These are phyloP conservation scores for Priceomyces haplophilus DNA, from an alignment of 805 yeast genomes.

Conservation along the genomic window DNA sequence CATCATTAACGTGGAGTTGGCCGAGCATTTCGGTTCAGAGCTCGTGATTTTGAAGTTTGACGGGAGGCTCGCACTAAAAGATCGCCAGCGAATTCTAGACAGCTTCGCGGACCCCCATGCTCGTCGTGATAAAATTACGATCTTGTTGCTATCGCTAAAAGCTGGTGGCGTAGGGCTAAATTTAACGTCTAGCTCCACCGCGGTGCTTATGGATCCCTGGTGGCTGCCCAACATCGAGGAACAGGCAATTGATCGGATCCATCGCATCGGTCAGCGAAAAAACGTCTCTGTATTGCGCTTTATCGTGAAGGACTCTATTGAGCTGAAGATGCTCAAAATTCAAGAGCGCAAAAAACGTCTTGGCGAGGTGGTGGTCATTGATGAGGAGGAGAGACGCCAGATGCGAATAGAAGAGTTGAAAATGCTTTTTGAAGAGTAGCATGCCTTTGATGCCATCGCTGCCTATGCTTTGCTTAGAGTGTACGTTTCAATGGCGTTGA, in stretches of 20 bases:
- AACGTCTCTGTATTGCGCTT: conserved; percentile 75
- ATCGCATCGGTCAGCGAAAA: conserved; percentile 80
- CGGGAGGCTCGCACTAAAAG: conserved; percentile 68
- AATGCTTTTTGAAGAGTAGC: conserved; percentile 54
- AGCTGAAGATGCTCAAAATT: conserved; percentile 80
- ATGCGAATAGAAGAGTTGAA: conserved; percentile 71
- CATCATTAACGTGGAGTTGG: conserved; percentile 61
- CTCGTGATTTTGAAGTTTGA: conserved; percentile 70
- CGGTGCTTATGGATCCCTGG: conserved; percentile 95
- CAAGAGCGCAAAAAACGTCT: conserved; percentile 80
- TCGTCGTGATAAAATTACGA: conserved; percentile 34
- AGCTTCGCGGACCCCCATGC: conserved; percentile 42
- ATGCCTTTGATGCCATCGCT: no score
- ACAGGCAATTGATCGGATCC: conserved; percentile 88
- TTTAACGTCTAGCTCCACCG: conserved; percentile 78
- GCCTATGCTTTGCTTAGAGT: no score
- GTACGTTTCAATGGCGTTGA: no score
- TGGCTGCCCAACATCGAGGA: conserved; percentile 93
- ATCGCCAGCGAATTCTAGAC: conserved; percentile 58
- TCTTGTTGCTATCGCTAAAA: conserved; percentile 71
- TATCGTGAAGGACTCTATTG: conserved; percentile 79
- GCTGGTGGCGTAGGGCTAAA: conserved; percentile 96
- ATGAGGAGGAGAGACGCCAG: conserved; percentile 69
- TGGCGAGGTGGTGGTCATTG: conserved; percentile 76
- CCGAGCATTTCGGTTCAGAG: conserved; percentile 36